Evolutionary conservation across 75 land plant species (phyloP).

Genomic region (Isoetes taiwanensis): DNA sequence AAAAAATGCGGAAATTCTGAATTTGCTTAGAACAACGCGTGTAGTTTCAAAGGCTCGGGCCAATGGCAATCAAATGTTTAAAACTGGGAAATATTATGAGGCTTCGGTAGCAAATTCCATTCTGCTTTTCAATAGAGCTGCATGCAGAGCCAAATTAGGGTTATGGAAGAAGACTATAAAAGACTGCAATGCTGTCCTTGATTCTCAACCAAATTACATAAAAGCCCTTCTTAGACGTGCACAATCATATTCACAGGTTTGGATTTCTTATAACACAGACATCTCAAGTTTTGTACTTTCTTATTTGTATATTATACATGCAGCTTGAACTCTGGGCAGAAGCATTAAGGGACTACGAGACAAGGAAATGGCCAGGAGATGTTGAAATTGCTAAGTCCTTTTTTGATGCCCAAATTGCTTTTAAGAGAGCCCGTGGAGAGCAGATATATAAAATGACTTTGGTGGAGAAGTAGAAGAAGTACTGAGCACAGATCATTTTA

Average conservation of each 20-base stretch:
- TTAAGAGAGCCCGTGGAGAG: neutral
- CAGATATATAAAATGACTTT: neutral
- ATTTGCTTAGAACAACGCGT: too few relatives aligned
- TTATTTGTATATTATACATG: too few relatives aligned
- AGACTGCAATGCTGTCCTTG: slow-evolving; percentile 7
- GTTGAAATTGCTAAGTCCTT: neutral
- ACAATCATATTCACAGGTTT: neutral
- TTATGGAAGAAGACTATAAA: slow-evolving; percentile 1
- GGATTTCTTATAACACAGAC: too few relatives aligned
- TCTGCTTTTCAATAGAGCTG: neutral
- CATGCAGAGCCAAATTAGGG: neutral
- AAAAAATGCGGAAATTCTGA: too few relatives aligned
- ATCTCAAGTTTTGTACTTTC: too few relatives aligned
- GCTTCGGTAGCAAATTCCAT: neutral
- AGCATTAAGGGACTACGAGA: neutral
- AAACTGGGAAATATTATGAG: neutral
- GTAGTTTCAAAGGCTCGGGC: neutral
- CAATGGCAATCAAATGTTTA: neutral
- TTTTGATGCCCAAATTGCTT: neutral
- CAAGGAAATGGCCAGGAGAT: neutral
- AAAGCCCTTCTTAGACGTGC: slow-evolving; percentile 2
- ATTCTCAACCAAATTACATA: neutral
- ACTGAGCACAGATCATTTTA: neutral
- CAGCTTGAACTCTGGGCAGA: neutral
- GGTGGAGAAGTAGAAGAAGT: slow-evolving; percentile 1